phyloP scores from a whole-genome alignment of 108 stramenopile genomes.

The Cyclostephanos tholiformis region DNA sequence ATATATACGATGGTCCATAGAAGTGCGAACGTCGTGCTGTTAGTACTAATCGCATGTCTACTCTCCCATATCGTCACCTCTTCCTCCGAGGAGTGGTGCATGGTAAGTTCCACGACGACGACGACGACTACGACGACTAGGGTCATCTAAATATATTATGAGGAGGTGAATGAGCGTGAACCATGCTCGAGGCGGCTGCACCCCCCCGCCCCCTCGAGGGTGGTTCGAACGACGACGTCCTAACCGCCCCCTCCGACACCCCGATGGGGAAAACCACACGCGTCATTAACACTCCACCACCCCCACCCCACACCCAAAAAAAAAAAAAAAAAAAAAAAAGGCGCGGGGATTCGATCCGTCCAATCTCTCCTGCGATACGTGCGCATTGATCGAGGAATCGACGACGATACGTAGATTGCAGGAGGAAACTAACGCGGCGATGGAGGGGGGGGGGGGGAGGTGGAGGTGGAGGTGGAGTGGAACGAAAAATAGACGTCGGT shows the following conservation, averaged over 20 bases:
- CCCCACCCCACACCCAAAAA: too few relatives aligned
- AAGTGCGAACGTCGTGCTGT: neutral
- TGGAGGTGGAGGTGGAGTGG: neutral
- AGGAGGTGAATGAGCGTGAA: too few relatives aligned
- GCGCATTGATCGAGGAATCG: conserved; percentile 36
- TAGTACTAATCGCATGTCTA: neutral
- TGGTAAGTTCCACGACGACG: neutral
- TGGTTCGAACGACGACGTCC: too few relatives aligned
- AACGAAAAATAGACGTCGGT: conserved; percentile 25
- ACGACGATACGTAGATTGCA: conserved; percentile 28
- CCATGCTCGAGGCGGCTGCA: too few relatives aligned
- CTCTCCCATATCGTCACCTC: neutral
- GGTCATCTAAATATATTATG: too few relatives aligned
- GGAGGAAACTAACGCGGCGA: conserved; percentile 25
- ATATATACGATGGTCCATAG: conserved; percentile 5
- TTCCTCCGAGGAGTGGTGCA: conserved; percentile 35
- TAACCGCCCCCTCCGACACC: too few relatives aligned
- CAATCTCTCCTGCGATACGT: conserved; percentile 50
- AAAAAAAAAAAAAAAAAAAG: too few relatives aligned
- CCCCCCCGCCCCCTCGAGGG: too few relatives aligned
- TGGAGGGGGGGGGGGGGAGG: neutral
- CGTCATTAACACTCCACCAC: too few relatives aligned
- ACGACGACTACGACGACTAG: too few relatives aligned
- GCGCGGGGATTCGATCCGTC: conserved; percentile 38
- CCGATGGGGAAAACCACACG: too few relatives aligned